Evolutionary conservation across 257 asterid species (phyloP).

Genomic region (Fraxinus anomala): DNA sequence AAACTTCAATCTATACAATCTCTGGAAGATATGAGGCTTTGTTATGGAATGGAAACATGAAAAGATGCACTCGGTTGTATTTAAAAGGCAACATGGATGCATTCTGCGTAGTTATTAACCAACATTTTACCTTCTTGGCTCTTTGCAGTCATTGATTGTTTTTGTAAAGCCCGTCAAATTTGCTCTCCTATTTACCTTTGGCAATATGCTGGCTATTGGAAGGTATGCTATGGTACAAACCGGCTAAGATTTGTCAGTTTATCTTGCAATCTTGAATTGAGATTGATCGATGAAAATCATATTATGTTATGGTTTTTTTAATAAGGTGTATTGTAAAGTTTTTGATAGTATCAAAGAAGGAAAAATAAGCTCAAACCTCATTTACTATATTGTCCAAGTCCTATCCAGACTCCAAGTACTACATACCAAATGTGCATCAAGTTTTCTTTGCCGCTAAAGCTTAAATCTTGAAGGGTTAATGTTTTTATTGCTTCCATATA

Average conservation of each 20-base stretch:
- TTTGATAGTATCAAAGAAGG: neutral
- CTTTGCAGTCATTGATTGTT: constrained; percentile 80
- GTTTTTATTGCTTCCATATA: neutral
- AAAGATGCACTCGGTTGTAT: neutral
- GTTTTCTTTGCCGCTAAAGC: neutral
- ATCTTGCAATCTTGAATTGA: neutral
- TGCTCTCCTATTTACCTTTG: constrained; percentile 81
- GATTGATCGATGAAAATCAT: neutral
- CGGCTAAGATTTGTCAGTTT: neutral
- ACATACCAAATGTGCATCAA: neutral
- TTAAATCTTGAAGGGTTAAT: neutral
- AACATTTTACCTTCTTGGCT: constrained; percentile 18
- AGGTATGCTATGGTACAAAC: constrained; percentile 46
- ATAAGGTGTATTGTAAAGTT: neutral
- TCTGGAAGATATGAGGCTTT: neutral
- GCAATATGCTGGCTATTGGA: constrained; percentile 83
- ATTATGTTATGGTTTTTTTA: neutral
- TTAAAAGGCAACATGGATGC: neutral
- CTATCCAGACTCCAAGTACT: neutral
- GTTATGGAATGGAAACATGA: neutral
- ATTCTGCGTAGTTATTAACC: constrained; percentile 13
- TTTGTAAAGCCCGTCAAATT: constrained; percentile 82
- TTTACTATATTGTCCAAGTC: neutral
- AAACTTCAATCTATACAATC: neutral
- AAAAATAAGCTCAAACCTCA: neutral